Percentiles rank a stretch among this genome's conserved stretches.
phyloP scores from a whole-genome alignment of 83 land plant genomes.

The Diphasiastrum complanatum region DNA sequence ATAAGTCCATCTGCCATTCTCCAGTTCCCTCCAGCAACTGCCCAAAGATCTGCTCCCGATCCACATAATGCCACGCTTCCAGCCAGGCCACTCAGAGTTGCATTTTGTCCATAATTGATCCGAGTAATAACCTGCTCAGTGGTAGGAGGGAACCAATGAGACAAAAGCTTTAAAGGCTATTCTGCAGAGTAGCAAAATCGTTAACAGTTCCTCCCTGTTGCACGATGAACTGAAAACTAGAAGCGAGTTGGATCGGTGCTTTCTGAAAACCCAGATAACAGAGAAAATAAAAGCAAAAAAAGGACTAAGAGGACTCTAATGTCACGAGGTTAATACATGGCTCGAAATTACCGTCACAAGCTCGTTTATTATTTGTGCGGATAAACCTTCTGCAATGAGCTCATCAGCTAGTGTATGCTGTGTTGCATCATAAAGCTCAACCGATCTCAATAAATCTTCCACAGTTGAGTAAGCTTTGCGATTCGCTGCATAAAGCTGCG shows the following conservation, averaged over 20 bases:
- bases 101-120: conserved; percentile 94
- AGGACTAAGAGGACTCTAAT: background rate
- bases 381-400: conserved; percentile 51
- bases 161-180: background rate
- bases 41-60: conserved; percentile 84
- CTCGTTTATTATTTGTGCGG: conserved; percentile 57
- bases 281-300: background rate
- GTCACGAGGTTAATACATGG: background rate
- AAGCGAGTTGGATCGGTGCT: background rate
- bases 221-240: too few relatives aligned
- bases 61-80: conserved; percentile 94
- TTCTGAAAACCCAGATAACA: background rate
- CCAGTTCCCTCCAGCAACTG: conserved; percentile 91
- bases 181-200: background rate
- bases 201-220: background rate
- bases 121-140: conserved; percentile 68
- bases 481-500: conserved; percentile 51
- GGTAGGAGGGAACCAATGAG: background rate
- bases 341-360: conserved; percentile 70
- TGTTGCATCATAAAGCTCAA: conserved; percentile 57
- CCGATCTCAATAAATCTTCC: conserved; percentile 85
- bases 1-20: conserved; percentile 61
- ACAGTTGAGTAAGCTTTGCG: conserved; percentile 65
- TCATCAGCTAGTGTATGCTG: conserved; percentile 45
- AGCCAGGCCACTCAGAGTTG: conserved; percentile 83